These are phyloP conservation scores for Cordyceps cicadae DNA, from an alignment of 2,329 filamentous ascomycete species.

Conservation along the genomic window DNA sequence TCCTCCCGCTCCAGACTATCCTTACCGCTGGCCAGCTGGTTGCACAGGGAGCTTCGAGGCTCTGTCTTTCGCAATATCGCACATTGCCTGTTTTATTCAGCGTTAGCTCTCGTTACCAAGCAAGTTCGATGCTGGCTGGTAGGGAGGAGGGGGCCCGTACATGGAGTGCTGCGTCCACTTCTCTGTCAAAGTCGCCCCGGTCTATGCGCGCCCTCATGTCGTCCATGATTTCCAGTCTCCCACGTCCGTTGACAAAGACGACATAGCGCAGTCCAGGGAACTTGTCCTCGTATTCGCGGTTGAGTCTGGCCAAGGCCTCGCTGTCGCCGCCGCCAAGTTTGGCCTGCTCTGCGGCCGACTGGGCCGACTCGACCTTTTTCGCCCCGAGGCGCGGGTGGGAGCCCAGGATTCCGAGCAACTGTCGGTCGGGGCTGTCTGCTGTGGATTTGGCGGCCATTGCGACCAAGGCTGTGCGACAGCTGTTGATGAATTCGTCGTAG, in stretches of 20 bases:
- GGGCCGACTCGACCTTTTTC: slow-evolving; percentile 70
- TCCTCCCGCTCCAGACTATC: background rate
- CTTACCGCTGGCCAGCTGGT: background rate
- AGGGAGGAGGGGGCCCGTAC: slow-evolving; percentile 33
- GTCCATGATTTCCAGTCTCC: slow-evolving; percentile 64
- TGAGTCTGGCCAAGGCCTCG: slow-evolving; percentile 57
- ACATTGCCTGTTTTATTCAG: slow-evolving; percentile 62
- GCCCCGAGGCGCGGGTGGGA: slow-evolving; percentile 79
- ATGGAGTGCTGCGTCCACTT: slow-evolving; percentile 67
- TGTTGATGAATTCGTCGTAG: slow-evolving; percentile 62
- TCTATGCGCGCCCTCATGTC: slow-evolving; percentile 72
- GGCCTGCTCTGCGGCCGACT: slow-evolving; percentile 76
- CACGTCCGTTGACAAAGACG: slow-evolving; percentile 81
- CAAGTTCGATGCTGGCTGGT: slow-evolving; percentile 7
- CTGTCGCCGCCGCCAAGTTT: slow-evolving; percentile 51
- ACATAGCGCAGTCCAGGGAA: slow-evolving; percentile 85
- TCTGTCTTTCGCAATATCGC: slow-evolving; percentile 77
- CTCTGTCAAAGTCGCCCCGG: slow-evolving; percentile 54
- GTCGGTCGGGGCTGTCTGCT: slow-evolving; percentile 35
- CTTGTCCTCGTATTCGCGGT: slow-evolving; percentile 66
- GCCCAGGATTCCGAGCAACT: slow-evolving; percentile 64
- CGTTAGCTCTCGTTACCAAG: slow-evolving; percentile 14
- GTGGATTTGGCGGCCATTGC: slow-evolving; percentile 46
- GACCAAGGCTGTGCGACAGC: slow-evolving; percentile 55
- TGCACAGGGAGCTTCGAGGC: slow-evolving; percentile 49